Evolutionary conservation across 164 flowering plant genomes (phyloP).

Genomic region (Tetrastigma voinierianum): DNA sequence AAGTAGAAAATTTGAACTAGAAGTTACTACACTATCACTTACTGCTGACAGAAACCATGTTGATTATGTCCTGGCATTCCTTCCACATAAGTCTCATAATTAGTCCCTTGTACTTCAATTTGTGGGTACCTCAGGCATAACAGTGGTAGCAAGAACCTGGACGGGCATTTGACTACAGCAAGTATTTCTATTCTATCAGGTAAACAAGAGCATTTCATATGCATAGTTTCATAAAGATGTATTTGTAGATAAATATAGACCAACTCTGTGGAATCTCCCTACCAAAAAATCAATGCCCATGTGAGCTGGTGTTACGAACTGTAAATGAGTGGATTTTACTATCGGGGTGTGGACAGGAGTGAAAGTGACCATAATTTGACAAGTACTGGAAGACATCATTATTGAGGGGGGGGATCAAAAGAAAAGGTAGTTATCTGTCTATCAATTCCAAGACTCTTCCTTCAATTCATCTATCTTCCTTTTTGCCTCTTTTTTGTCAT

Average conservation of each 20-base stretch:
- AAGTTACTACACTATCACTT: slow-evolving; percentile 2
- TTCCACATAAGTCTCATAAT: not conserved
- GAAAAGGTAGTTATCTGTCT: slow-evolving; percentile 29
- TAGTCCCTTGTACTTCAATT: slow-evolving; percentile 2
- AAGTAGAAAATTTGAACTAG: slow-evolving; percentile 6
- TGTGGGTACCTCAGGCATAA: not conserved
- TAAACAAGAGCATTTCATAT: not conserved
- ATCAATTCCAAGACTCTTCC: slow-evolving; percentile 26
- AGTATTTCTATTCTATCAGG: not conserved
- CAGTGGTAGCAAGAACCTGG: not conserved
- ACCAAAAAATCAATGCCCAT: slow-evolving; percentile 16
- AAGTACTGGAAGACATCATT: slow-evolving; percentile 37
- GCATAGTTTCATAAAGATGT: not conserved
- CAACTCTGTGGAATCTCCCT: slow-evolving; percentile 10
- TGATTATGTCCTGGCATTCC: slow-evolving; percentile 11
- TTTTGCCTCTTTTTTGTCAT: slow-evolving; percentile 31
- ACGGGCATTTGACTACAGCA: not conserved
- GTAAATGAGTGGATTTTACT: slow-evolving; percentile 26
- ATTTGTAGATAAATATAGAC: slow-evolving; percentile 2
- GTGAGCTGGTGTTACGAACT: slow-evolving; percentile 30
- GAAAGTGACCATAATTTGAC: slow-evolving; percentile 27
- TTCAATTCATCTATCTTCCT: slow-evolving; percentile 28
- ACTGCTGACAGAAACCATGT: slow-evolving; percentile 3
- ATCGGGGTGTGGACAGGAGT: slow-evolving; percentile 17
- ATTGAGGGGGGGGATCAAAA: slow-evolving; percentile 43